Evolutionary conservation across 768 basidiomycete genomes (phyloP).

Genomic region (Sporobolomyces phaffii): DNA sequence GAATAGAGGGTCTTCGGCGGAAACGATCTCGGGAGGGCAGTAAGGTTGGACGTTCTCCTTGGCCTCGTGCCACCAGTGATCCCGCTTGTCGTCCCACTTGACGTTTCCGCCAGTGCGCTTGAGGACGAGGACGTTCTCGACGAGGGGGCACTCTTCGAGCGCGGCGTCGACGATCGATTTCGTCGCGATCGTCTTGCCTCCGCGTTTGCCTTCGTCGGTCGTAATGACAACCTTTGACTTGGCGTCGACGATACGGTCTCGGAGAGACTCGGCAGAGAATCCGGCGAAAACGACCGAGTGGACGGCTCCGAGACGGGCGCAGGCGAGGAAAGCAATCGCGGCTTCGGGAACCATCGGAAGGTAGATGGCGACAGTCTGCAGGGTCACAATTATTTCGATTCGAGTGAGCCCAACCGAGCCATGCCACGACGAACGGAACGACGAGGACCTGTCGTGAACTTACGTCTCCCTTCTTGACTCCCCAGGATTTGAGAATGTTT

Average conservation of each 20-base stretch:
- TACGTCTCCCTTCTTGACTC: constrained; percentile 85
- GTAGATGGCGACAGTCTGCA: constrained; percentile 77
- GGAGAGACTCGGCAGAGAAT: constrained; percentile 87
- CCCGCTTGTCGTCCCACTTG: constrained; percentile 72
- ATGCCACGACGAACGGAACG: background rate
- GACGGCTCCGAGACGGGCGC: constrained; percentile 90
- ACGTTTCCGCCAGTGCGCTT: constrained; percentile 77
- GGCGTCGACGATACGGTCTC: constrained; percentile 88
- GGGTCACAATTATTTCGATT: too few relatives aligned
- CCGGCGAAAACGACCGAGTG: constrained; percentile 98
- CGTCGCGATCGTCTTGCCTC: constrained; percentile 90
- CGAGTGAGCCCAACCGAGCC: too few relatives aligned
- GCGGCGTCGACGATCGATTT: constrained; percentile 91
- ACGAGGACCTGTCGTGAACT: constrained; percentile 25
- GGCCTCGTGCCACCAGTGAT: constrained; percentile 97
- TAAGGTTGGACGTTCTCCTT: constrained; percentile 72
- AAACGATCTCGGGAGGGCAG: constrained; percentile 81
- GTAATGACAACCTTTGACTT: constrained; percentile 86
- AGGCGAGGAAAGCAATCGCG: constrained; percentile 92
- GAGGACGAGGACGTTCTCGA: constrained; percentile 86
- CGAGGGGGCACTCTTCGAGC: constrained; percentile 70
- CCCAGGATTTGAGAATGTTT: constrained; percentile 81
- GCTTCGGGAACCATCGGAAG: constrained; percentile 85
- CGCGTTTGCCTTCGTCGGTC: constrained; percentile 85
- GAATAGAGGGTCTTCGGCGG: constrained; percentile 91